A percentile compares a stretch with the other conserved stretches of the same genome.
These are phyloP conservation scores for sorghum (Sorghum bicolor) DNA, from an alignment of 176 grass and related monocot genomes.

Conservation along the genomic window Sorghum_bicolor_NCBIv3 NC_012871.2:9210001-9210500, in stretches of 20 bases:
- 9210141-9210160: conserved; percentile 59
- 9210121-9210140: conserved; percentile 71
- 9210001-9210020: not conserved
- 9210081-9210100: conserved; percentile 57
- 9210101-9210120: conserved; percentile 52
- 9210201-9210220: not conserved
- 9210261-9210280: conserved; percentile 74
- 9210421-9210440: not conserved
- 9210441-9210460: not conserved
- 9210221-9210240: conserved; percentile 68
- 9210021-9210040: not conserved
- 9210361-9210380: not conserved
- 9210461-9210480: not conserved
- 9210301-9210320: conserved; percentile 80
- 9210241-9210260: conserved; percentile 74
- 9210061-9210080: conserved; percentile 74
- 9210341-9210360: conserved; percentile 5
- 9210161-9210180: not conserved
- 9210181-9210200: not conserved
- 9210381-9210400: not conserved
- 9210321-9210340: conserved; percentile 31
- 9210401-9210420: not conserved
- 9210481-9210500: not conserved
- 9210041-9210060: not conserved
- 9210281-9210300: conserved; percentile 82